Percentiles rank a stretch among this genome's conserved stretches.
phyloP scores from a whole-genome alignment of 2,329 filamentous ascomycete genomes.

The Arthrobotrys iridis region DNA sequence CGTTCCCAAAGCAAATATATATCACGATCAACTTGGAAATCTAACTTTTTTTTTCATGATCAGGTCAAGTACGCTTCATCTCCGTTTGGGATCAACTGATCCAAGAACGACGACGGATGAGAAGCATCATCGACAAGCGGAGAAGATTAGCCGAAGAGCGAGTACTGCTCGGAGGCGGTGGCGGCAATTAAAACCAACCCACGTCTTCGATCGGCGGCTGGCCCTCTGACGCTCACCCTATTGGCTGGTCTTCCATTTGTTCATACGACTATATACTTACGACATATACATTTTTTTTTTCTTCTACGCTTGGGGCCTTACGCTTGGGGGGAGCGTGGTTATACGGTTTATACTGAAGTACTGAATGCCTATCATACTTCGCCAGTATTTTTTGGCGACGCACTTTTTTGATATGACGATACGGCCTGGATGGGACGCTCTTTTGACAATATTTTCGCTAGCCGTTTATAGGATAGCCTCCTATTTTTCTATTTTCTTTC shows the following conservation, averaged over 20 bases:
- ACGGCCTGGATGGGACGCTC: conserved; percentile 9
- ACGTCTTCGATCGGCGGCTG: background rate
- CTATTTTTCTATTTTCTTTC: too few species aligned
- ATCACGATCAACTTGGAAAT: background rate
- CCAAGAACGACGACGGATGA: conserved; percentile 46
- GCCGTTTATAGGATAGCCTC: background rate
- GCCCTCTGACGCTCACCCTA: background rate
- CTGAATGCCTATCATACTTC: background rate
- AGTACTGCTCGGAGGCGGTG: conserved; percentile 17
- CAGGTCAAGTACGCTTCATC: conserved; percentile 48
- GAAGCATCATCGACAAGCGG: conserved; percentile 38
- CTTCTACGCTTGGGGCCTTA: too few species aligned
- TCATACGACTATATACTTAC: background rate
- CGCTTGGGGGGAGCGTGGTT: background rate
- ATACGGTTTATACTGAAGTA: too few species aligned
- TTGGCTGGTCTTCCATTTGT: background rate
- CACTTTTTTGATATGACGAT: background rate
- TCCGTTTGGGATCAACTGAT: conserved; percentile 51
- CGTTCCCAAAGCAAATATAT: background rate
- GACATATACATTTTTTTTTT: too few species aligned
- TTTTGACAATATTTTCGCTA: background rate
- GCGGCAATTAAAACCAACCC: conserved; percentile 23
- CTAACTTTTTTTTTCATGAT: background rate
- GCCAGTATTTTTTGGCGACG: background rate
- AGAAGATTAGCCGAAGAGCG: conserved; percentile 37